Evolutionary conservation across 768 basidiomycete genomes (phyloP), one percentile per base, ranked within the genome.

Genomic region (Hygrophoropsis aurantiaca): DNA sequence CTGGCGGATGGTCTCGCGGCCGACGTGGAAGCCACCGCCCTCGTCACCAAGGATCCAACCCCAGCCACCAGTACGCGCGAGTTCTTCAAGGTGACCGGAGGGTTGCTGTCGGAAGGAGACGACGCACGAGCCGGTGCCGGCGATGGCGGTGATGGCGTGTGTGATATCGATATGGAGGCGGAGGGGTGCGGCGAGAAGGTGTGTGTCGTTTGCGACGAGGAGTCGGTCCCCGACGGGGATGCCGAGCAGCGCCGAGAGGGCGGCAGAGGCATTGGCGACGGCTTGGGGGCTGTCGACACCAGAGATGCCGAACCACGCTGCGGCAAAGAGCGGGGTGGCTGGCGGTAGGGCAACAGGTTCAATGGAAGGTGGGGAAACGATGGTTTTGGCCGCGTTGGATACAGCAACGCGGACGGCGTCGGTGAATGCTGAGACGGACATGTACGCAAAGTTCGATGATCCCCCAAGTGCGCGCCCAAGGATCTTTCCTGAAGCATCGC

Each of bases 41-140:
- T 91, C 89, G 59, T 91, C 89, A 6, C 89, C 87, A 10, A 90
- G 71, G 16, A 90, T 81, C 86, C 87, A 90, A 1, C 89, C 88
- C 85, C 85, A 90, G 1, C 89, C 88, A 3, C 89, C 88, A 24
- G 80, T 74, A 6, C 89, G 76, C 1, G 81, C 86, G 34, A 88
- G 74, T 56, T 88, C 82, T 40, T 77, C 60, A 18, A 87, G 69
- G n/a, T 52, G 49, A 7, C 67, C 68, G 10, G 60, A 67, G 4
- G 62, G 64, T 0, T 55, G 65, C 36, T 75, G 71, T 42, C 67
- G 68, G 66, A 89, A 90, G 45, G 80, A 79, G 13, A 85, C 83
- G 26, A 84, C 78, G 56, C 82, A 88, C 10, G 85, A 82, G 3
- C 92, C 92, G 0, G 92, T 95, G 11, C 92, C 92, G 2, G 77